These are phyloP conservation scores for Trichaptum fuscoviolaceum DNA, from an alignment of 768 basidiomycete species.

Conservation along the genomic window DNA sequence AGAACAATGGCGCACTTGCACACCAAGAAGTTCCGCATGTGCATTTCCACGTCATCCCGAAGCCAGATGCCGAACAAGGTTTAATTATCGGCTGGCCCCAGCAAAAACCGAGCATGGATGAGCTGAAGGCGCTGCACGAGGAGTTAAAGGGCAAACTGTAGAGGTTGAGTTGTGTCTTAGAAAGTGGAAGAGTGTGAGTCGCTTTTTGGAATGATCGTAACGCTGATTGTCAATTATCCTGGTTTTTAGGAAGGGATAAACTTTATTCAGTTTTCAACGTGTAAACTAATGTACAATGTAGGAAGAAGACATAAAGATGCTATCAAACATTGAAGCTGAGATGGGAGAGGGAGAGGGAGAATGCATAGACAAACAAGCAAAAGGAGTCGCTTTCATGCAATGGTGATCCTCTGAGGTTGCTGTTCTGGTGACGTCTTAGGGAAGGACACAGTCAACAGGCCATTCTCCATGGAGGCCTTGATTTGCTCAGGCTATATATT, in stretches of 20 bases:
- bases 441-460: slow-evolving; percentile 48
- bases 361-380: not conserved
- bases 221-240: not conserved
- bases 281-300: not conserved
- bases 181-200: not conserved
- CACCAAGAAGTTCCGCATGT: slow-evolving; percentile 66
- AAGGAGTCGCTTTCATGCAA: slow-evolving; percentile 24
- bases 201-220: not conserved
- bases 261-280: not conserved
- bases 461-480: slow-evolving; percentile 37
- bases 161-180: slow-evolving; percentile 6
- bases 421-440: slow-evolving; percentile 37
- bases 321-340: too few relatives aligned
- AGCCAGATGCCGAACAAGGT: slow-evolving; percentile 68
- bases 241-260: not conserved
- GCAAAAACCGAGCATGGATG: slow-evolving; percentile 53
- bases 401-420: slow-evolving; percentile 31
- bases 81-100: slow-evolving; percentile 80
- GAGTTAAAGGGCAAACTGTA: slow-evolving; percentile 55
- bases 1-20: slow-evolving; percentile 67
- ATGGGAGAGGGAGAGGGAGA: not conserved
- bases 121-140: slow-evolving; percentile 51
- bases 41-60: slow-evolving; percentile 93
- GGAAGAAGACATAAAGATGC: too few relatives aligned
- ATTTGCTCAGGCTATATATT: not conserved